A percentile compares a stretch with the other conserved stretches of the same genome.
Conservation (phyloP, 1,284 basidiomycete genomes). For the Amylostereum areolatum region DNA sequence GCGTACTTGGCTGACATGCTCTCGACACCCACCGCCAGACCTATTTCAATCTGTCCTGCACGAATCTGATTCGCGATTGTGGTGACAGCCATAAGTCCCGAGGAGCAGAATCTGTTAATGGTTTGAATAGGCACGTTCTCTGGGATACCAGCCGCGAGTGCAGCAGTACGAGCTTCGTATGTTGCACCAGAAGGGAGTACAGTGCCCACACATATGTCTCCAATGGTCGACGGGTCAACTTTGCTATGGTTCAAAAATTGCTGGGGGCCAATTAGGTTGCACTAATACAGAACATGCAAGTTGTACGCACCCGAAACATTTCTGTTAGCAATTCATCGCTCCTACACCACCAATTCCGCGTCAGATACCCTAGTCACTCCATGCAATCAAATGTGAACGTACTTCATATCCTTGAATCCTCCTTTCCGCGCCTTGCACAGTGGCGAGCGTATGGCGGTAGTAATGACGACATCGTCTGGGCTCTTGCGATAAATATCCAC, state of each 20-base stretch:
- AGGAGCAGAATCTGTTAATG: slow-evolving; percentile 78
- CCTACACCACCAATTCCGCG: slow-evolving; percentile 26
- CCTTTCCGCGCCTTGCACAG: slow-evolving; percentile 76
- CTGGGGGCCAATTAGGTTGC: slow-evolving; percentile 9
- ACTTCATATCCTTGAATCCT: slow-evolving; percentile 75
- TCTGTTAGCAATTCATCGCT: slow-evolving; percentile 73
- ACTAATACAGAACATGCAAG: not conserved
- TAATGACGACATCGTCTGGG: slow-evolving; percentile 75
- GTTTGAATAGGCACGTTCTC: slow-evolving; percentile 70
- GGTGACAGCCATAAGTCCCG: slow-evolving; percentile 69
- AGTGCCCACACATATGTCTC: slow-evolving; percentile 77
- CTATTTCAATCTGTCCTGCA: slow-evolving; percentile 79
- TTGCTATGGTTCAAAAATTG: slow-evolving; percentile 46
- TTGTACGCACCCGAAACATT: slow-evolving; percentile 58
- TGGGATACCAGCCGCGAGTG: slow-evolving; percentile 79
- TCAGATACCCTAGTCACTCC: not conserved
- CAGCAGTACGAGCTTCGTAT: slow-evolving; percentile 68
- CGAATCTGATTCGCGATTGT: slow-evolving; percentile 79
- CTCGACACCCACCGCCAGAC: slow-evolving; percentile 81
- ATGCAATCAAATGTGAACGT: slow-evolving; percentile 10
- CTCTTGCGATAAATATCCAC: slow-evolving; percentile 49
- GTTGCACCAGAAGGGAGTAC: slow-evolving; percentile 55
- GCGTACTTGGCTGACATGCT: slow-evolving; percentile 75
- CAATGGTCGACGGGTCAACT: slow-evolving; percentile 64
- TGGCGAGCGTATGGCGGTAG: slow-evolving; percentile 71